Percentiles rank a stretch among this genome's conserved stretches.
Conservation (phyloP, 164 flowering plant genomes). For the Saururus chinensis region DNA sequence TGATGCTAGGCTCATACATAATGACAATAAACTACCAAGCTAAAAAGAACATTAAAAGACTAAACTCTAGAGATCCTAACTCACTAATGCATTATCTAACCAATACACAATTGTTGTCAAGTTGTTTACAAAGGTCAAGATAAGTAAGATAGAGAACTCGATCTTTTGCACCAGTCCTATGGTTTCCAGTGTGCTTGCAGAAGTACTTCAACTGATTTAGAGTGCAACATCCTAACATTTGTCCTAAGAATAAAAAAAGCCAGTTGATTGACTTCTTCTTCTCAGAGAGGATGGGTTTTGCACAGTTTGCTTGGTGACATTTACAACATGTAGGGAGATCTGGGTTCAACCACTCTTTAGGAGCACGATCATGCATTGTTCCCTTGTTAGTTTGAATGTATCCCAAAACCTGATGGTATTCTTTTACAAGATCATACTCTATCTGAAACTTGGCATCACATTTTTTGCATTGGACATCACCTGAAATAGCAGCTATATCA, state of each 20-base stretch:
- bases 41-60: too few species aligned
- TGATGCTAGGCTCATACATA: too few species aligned
- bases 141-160: slow-evolving; percentile 34
- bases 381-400: slow-evolving; percentile 13
- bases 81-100: too few species aligned
- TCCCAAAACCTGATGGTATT: slow-evolving; percentile 22
- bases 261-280: slow-evolving; percentile 44
- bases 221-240: slow-evolving; percentile 32
- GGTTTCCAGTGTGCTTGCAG: slow-evolving; percentile 29
- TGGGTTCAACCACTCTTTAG: slow-evolving; percentile 40
- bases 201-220: slow-evolving; percentile 33
- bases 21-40: too few species aligned
- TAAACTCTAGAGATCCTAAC: too few species aligned
- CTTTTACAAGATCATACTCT: slow-evolving; percentile 22
- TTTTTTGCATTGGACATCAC: slow-evolving; percentile 59
- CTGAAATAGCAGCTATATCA: slow-evolving; percentile 23
- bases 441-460: slow-evolving; percentile 32
- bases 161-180: slow-evolving; percentile 44
- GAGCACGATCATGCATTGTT: slow-evolving; percentile 45
- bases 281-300: slow-evolving; percentile 30
- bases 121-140: slow-evolving; percentile 25
- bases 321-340: slow-evolving; percentile 22
- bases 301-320: slow-evolving; percentile 31
- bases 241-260: slow-evolving; percentile 42
- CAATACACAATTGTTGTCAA: slow-evolving; percentile 11